Conservation (phyloP, 2,329 filamentous ascomycete species). For the Apiospora hydei region DNA sequence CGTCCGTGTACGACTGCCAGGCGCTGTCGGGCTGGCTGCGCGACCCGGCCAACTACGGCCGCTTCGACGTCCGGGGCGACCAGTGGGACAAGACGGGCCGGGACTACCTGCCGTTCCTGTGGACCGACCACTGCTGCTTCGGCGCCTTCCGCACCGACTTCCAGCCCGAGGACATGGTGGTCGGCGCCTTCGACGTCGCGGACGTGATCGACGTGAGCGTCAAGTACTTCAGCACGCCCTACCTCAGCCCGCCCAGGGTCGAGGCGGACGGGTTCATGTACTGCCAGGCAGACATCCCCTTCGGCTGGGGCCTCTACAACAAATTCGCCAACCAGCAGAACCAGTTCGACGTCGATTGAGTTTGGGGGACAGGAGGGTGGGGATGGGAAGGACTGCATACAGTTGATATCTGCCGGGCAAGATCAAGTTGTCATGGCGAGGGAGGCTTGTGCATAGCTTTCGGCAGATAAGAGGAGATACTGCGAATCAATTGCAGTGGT, state of each 20-base stretch:
- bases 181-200: neutral
- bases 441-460: neutral
- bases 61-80: neutral
- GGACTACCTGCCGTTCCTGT: neutral
- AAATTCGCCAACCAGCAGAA: neutral
- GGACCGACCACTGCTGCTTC: neutral
- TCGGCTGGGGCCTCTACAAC: slow-evolving; percentile 7
- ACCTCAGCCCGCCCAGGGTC: neutral
- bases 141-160: slow-evolving; percentile 8
- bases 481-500: neutral
- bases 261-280: slow-evolving; percentile 3
- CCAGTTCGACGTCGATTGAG: neutral
- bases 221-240: neutral
- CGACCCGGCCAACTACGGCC: neutral
- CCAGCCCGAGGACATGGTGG: neutral
- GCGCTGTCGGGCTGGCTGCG: neutral
- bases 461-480: neutral
- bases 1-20: neutral
- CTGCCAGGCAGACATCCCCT: neutral
- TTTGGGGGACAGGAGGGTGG: neutral
- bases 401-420: neutral
- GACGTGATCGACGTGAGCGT: neutral
- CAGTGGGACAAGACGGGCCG: neutral
- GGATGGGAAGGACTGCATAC: neutral
- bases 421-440: neutral